phyloP scores from a whole-genome alignment of 768 basidiomycete species.

The Kwoniella heveanensis region DNA sequence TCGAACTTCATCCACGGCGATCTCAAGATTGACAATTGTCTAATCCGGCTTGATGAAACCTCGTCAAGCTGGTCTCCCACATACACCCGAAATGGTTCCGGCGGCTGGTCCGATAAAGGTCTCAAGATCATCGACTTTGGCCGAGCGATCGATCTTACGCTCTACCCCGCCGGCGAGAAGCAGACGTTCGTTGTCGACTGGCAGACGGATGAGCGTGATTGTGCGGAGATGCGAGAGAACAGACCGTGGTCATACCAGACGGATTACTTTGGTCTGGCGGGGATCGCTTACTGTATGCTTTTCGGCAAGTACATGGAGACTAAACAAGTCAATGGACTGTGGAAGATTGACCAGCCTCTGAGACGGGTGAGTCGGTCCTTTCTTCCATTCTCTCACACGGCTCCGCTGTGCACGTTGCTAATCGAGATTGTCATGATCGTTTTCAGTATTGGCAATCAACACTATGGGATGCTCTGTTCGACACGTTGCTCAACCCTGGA shows the following conservation, averaged over 20 bases:
- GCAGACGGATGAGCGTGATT: constrained; percentile 86
- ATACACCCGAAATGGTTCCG: constrained; percentile 77
- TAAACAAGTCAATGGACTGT: constrained; percentile 57
- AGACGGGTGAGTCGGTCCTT: constrained; percentile 46
- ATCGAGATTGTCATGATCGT: background rate
- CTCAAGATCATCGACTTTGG: constrained; percentile 96
- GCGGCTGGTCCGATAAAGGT: constrained; percentile 86
- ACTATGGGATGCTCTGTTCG: constrained; percentile 81
- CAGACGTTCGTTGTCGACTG: constrained; percentile 87
- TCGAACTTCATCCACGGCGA: constrained; percentile 94
- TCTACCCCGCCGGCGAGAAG: constrained; percentile 66
- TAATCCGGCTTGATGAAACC: constrained; percentile 79
- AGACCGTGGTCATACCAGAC: constrained; percentile 90
- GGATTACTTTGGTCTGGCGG: constrained; percentile 94
- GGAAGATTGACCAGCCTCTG: constrained; percentile 40
- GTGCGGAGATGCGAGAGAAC: constrained; percentile 81
- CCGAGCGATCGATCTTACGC: constrained; percentile 80
- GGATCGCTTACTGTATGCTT: constrained; percentile 91
- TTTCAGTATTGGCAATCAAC: constrained; percentile 88
- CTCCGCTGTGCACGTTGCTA: no score
- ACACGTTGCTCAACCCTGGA: constrained; percentile 80
- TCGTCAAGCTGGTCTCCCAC: constrained; percentile 68
- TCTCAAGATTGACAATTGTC: constrained; percentile 97
- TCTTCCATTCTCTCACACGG: constrained; percentile 9
- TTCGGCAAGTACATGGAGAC: constrained; percentile 94